phyloP scores from a whole-genome alignment of 305 asterid species.

The Fraxinus angustifolia region DNA sequence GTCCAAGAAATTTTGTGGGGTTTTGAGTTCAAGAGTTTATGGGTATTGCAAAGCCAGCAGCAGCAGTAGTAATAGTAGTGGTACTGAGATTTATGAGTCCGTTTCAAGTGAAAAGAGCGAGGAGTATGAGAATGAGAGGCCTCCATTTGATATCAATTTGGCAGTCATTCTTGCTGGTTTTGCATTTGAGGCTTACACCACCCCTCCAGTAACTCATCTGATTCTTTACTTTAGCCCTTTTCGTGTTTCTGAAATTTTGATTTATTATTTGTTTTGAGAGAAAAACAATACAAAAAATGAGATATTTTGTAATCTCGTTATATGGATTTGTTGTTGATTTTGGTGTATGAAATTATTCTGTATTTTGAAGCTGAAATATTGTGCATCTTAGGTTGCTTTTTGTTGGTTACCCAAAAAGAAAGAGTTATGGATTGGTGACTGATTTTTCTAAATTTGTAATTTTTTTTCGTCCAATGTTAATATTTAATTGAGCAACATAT shows the following conservation, averaged over 20 bases:
- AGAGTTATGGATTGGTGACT: background rate
- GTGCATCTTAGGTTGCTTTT: background rate
- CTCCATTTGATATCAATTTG: conserved; percentile 76
- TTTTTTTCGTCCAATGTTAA: background rate
- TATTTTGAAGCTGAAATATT: background rate
- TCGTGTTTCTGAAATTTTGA: background rate
- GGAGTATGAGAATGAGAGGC: conserved; percentile 41
- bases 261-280: conserved; percentile 3
- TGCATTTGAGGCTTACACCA: conserved; percentile 92
- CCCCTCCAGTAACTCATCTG: conserved; percentile 61
- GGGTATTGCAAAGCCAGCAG: conserved; percentile 28
- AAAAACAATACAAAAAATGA: background rate
- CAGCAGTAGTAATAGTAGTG: conserved; percentile 4
- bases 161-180: conserved; percentile 98
- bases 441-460: background rate
- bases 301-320: background rate
- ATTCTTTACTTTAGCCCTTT: conserved; percentile 13
- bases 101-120: conserved; percentile 18
- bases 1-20: conserved; percentile 32
- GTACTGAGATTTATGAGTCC: conserved; percentile 37
- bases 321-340: conserved; percentile 2
- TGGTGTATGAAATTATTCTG: conserved; percentile 6
- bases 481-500: background rate
- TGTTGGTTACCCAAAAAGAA: background rate
- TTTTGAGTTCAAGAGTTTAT: conserved; percentile 31